Evolutionary conservation across 371 early-diverging fungal species (phyloP).

Genomic region (Coemansia sp.): DNA sequence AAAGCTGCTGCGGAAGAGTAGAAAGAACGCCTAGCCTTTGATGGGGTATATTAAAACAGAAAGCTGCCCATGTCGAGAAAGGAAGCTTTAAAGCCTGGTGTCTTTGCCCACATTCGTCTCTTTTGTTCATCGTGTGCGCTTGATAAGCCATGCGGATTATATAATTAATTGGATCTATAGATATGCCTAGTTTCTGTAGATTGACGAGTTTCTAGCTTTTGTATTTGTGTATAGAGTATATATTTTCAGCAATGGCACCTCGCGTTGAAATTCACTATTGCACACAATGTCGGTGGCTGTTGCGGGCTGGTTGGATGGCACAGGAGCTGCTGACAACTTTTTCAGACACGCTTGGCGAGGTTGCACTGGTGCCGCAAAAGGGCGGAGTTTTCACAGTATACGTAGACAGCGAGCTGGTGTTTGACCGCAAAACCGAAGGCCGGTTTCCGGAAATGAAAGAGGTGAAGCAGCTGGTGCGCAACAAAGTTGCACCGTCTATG

Average conservation of each 20-base stretch:
- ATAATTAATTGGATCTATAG: neutral
- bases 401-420: constrained; percentile 60
- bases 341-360: constrained; percentile 60
- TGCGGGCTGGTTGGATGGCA: constrained; percentile 68
- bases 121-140: no score
- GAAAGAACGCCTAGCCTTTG: neutral
- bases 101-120: no score
- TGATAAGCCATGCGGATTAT: neutral
- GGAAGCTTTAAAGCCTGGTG: no score
- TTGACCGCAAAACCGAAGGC: constrained; percentile 65
- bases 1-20: neutral
- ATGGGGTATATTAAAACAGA: neutral
- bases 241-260: constrained; percentile 19
- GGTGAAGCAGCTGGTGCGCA: constrained; percentile 67
- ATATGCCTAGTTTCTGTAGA: neutral
- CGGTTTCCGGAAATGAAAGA: constrained; percentile 75
- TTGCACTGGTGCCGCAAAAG: constrained; percentile 64
- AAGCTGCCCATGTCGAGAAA: neutral
- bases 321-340: constrained; percentile 71
- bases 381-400: constrained; percentile 62
- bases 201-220: neutral
- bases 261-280: constrained; percentile 60
- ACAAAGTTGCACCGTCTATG: constrained; percentile 64
- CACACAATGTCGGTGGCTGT: constrained; percentile 57
- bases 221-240: neutral